These are phyloP conservation scores for Coemansia sp. DNA, from an alignment of 371 early-diverging fungal genomes.

Conservation along the genomic window DNA sequence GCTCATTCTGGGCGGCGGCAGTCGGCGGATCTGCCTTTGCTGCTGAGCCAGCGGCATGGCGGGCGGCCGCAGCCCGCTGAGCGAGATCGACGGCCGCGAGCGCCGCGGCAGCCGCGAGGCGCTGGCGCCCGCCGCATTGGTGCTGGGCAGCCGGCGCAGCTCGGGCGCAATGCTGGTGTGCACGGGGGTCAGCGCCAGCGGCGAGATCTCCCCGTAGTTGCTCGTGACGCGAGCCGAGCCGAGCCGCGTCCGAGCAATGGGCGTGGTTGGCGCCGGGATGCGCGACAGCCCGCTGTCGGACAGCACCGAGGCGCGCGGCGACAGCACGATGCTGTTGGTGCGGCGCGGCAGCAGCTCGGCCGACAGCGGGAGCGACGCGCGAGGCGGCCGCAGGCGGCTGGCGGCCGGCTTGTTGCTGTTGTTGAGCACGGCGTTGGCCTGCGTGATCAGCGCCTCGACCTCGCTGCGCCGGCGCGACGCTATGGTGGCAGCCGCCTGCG, in stretches of 20 bases:
- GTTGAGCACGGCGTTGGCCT: constrained; percentile 43
- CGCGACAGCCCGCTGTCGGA: constrained; percentile 12
- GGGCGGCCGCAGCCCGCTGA: constrained; percentile 22
- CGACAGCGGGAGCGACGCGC: constrained; percentile 35
- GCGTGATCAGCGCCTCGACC: constrained; percentile 41
- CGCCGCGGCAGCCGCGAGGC: neutral
- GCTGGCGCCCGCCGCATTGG: too few species aligned
- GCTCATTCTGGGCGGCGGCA: neutral
- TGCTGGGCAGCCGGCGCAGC: neutral
- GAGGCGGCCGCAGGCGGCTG: constrained; percentile 26
- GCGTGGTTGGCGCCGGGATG: constrained; percentile 7
- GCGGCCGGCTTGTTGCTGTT: neutral
- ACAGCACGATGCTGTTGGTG: constrained; percentile 1
- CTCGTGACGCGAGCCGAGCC: too few species aligned
- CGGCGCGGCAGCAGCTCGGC: neutral
- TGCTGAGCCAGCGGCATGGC: too few species aligned
- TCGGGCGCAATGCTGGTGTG: constrained; percentile 1
- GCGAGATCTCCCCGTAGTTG: constrained; percentile 23
- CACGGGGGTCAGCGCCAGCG: constrained; percentile 22
- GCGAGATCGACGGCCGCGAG: constrained; percentile 12
- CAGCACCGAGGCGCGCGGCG: constrained; percentile 21
- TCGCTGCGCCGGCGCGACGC: constrained; percentile 38
- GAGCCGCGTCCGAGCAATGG: too few species aligned
- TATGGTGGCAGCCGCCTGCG: constrained; percentile 7
- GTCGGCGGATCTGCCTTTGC: too few species aligned